Evolutionary conservation across 2,329 filamentous ascomycete genomes (phyloP).

Genomic region (Claviceps digitariae): DNA sequence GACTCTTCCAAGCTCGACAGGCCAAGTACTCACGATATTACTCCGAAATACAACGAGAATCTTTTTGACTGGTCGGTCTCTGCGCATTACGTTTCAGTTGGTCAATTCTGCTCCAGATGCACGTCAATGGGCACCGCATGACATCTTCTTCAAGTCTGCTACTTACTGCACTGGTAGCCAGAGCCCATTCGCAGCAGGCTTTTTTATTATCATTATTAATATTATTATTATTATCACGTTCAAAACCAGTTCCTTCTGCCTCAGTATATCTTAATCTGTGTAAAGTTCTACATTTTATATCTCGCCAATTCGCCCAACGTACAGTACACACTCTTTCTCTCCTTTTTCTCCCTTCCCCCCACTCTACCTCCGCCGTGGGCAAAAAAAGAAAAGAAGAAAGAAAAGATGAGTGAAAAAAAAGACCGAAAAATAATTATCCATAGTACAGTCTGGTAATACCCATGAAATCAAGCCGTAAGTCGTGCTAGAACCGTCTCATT

Average conservation of each 20-base stretch:
- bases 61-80: too few relatives aligned
- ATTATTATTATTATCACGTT: neutral
- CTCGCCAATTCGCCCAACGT: neutral
- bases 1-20: too few relatives aligned
- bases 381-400: neutral
- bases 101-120: too few relatives aligned
- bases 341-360: neutral
- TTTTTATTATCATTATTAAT: too few relatives aligned
- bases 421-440: neutral
- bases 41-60: neutral
- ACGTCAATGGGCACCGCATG: too few relatives aligned
- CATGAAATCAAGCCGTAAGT: constrained; percentile 12
- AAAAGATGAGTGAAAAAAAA: neutral
- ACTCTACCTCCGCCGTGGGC: neutral
- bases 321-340: neutral
- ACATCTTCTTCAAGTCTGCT: too few relatives aligned
- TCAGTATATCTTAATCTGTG: neutral
- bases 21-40: neutral
- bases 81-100: too few relatives aligned
- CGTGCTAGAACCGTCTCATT: constrained; percentile 19
- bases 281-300: neutral
- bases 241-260: neutral
- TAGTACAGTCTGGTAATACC: neutral
- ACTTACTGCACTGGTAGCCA: neutral
- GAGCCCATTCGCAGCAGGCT: neutral